Conservation (phyloP, 805 yeast genomes). For the Suhomyces xylopsoci region DNA sequence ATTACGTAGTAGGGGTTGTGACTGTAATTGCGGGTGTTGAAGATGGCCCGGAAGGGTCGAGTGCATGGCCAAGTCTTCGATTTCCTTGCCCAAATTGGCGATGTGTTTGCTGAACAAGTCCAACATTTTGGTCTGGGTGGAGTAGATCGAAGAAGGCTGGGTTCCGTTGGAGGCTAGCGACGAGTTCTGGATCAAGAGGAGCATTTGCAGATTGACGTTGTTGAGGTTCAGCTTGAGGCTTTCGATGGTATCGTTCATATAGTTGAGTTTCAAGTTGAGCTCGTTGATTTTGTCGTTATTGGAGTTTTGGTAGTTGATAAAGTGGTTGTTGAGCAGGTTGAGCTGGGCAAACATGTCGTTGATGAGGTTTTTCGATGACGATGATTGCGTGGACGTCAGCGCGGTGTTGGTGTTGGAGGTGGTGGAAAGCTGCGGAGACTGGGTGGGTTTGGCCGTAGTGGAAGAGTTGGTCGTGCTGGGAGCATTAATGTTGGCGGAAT, state of each 20-base stretch:
- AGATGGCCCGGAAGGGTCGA: neutral
- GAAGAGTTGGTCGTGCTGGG: neutral
- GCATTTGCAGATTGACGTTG: constrained; percentile 13
- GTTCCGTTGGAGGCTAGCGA: neutral
- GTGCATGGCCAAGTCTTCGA: constrained; percentile 14
- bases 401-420: neutral
- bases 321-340: constrained; percentile 14
- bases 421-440: neutral
- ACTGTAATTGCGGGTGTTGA: constrained; percentile 1
- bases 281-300: constrained; percentile 21
- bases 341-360: constrained; percentile 14
- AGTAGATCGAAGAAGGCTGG: neutral
- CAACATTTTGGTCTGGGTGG: constrained; percentile 12
- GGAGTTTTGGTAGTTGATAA: constrained; percentile 15
- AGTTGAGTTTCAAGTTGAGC: constrained; percentile 14
- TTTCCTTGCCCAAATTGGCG: constrained; percentile 18
- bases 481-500: constrained; percentile 1
- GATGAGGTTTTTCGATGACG: neutral
- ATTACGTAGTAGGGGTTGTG: neutral
- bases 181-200: constrained; percentile 6
- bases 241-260: constrained; percentile 11
- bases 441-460: constrained; percentile 1
- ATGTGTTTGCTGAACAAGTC: constrained; percentile 20
- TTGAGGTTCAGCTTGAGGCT: constrained; percentile 11
- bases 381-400: neutral